Conservation (phyloP, 2,329 filamentous ascomycete species). For the Aspergillus nomiae region DNA sequence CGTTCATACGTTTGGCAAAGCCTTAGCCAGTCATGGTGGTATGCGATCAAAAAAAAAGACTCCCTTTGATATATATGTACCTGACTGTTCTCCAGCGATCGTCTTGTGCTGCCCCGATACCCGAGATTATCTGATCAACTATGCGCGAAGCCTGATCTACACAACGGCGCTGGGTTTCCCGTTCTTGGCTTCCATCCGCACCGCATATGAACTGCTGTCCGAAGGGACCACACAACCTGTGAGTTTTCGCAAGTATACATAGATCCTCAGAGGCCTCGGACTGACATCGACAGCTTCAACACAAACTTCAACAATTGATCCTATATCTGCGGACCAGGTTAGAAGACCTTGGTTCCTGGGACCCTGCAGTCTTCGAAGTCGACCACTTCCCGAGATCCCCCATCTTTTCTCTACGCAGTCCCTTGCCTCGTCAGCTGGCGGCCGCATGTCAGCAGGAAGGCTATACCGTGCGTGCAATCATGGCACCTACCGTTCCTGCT, state of each 20-base stretch:
- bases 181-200: constrained; percentile 59
- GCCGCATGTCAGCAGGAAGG: constrained; percentile 60
- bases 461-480: constrained; percentile 65
- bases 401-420: constrained; percentile 65
- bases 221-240: constrained; percentile 52
- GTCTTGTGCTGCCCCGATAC: constrained; percentile 64
- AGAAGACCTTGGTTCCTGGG: constrained; percentile 32
- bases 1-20: constrained; percentile 58
- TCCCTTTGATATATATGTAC: constrained; percentile 14
- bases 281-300: constrained; percentile 35
- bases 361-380: constrained; percentile 38
- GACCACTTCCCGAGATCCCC: constrained; percentile 57
- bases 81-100: constrained; percentile 47
- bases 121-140: constrained; percentile 70
- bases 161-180: constrained; percentile 69
- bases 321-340: constrained; percentile 50
- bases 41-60: constrained; percentile 23
- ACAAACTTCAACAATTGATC: constrained; percentile 52
- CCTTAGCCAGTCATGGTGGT: constrained; percentile 67
- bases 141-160: constrained; percentile 74
- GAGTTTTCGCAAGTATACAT: constrained; percentile 17
- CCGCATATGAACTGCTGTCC: constrained; percentile 60
- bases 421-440: constrained; percentile 60
- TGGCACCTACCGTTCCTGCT: constrained; percentile 66
- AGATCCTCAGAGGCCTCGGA: background rate